Conservation (phyloP, 2,329 filamentous ascomycete genomes). For the Leptographium radiaticola region DNA sequence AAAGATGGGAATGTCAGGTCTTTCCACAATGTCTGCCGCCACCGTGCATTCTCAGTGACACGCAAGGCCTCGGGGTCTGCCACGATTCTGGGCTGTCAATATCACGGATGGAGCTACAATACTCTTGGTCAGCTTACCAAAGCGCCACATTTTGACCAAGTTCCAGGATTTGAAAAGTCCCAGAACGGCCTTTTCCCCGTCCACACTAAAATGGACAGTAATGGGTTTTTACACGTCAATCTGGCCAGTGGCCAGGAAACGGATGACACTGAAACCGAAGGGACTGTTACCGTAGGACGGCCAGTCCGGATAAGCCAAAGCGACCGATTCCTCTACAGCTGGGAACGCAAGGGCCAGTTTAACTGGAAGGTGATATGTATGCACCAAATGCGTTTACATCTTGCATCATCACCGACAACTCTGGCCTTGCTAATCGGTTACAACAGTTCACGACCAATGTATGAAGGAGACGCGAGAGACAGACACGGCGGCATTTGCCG, state of each 20-base stretch:
- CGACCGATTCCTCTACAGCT: background rate
- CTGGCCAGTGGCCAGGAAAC: background rate
- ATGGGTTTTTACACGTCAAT: slow-evolving; percentile 1
- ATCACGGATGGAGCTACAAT: slow-evolving; percentile 6
- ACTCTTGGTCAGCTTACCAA: background rate
- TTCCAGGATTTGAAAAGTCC: background rate
- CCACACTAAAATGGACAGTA: background rate
- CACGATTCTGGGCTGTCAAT: slow-evolving; percentile 1
- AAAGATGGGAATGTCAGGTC: slow-evolving; percentile 1
- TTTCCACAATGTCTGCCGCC: slow-evolving; percentile 5
- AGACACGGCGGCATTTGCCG: background rate
- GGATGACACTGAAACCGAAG: background rate
- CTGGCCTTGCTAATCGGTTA: too few relatives aligned
- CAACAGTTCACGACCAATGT: too few relatives aligned
- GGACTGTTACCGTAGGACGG: background rate
- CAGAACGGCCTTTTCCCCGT: background rate
- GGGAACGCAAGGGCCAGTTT: background rate
- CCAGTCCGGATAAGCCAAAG: background rate
- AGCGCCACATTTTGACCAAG: slow-evolving; percentile 2
- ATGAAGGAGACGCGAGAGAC: background rate
- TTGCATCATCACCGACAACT: too few relatives aligned
- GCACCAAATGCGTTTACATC: too few relatives aligned
- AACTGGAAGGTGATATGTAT: slow-evolving; percentile 2
- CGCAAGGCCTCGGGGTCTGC: background rate
- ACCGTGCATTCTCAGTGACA: slow-evolving; percentile 1